Conservation (phyloP, 768 basidiomycete species). For the Tricholoma sp. region DNA sequence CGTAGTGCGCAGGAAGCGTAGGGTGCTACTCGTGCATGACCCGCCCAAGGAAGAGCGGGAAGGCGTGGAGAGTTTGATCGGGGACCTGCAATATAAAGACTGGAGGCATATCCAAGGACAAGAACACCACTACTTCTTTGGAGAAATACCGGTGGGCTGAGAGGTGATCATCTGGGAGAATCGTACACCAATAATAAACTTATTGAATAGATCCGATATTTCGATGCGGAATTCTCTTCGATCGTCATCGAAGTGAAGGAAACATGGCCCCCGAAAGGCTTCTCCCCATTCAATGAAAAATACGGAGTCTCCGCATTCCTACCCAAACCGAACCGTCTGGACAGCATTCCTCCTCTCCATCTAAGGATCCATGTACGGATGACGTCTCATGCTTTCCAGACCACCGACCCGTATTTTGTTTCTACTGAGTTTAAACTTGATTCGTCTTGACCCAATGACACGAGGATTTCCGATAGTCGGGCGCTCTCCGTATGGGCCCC, state of each 20-base stretch:
- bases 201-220: conserved; percentile 17
- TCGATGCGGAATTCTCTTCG: conserved; percentile 38
- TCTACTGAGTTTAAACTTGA: conserved; percentile 29
- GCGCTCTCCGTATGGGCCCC: conserved; percentile 31
- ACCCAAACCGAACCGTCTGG: conserved; percentile 48
- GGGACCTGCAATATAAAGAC: conserved; percentile 24
- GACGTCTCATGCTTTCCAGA: too few species aligned
- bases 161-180: conserved; percentile 38
- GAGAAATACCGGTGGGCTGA: conserved; percentile 28
- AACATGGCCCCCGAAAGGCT: conserved; percentile 13
- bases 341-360: conserved; percentile 27
- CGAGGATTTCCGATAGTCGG: too few species aligned
- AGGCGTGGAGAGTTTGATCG: conserved; percentile 24
- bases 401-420: conserved; percentile 24
- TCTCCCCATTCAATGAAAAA: conserved; percentile 63
- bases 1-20: conserved; percentile 51
- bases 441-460: conserved; percentile 23
- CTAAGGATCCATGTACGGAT: conserved; percentile 35
- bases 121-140: conserved; percentile 32
- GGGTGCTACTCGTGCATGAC: conserved; percentile 41
- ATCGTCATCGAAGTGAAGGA: conserved; percentile 41
- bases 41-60: conserved; percentile 32
- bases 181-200: conserved; percentile 36
- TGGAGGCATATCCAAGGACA: conserved; percentile 38
- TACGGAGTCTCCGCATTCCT: conserved; percentile 53